Percentiles rank a stretch among this genome's conserved stretches.
Evolutionary conservation across 164 flowering plant species (phyloP).

Genomic region (Vitis riparia): DNA sequence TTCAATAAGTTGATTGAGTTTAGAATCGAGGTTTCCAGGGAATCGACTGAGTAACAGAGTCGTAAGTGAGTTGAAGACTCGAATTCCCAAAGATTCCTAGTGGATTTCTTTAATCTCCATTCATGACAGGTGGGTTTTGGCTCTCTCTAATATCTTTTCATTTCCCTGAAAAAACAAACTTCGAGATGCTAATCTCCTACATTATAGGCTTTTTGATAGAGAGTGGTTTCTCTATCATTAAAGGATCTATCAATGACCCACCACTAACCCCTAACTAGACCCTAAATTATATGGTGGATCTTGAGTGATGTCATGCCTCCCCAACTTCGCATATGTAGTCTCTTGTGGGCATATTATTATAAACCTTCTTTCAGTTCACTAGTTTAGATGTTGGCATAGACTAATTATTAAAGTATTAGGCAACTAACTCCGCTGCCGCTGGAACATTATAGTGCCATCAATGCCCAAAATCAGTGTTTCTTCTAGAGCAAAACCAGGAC

Average conservation of each 20-base stretch:
- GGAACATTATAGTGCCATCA: slow-evolving; percentile 18
- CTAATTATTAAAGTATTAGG: slow-evolving; percentile 3
- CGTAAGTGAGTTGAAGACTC: neutral
- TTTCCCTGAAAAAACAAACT: slow-evolving; percentile 12
- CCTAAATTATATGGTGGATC: slow-evolving; percentile 3
- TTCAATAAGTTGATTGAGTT: too few species aligned
- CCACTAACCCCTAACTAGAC: slow-evolving; percentile 14
- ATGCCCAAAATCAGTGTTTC: neutral
- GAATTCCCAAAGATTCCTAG: neutral
- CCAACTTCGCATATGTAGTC: neutral
- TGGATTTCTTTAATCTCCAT: neutral
- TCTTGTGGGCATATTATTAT: neutral
- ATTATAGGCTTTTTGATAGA: slow-evolving; percentile 15
- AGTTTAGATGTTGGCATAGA: slow-evolving; percentile 15
- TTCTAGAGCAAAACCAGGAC: slow-evolving; percentile 10
- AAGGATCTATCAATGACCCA: slow-evolving; percentile 19
- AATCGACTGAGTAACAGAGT: too few species aligned
- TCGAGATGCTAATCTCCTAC: slow-evolving; percentile 18
- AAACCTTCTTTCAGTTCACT: slow-evolving; percentile 13
- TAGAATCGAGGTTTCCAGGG: too few species aligned
- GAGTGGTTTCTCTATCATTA: neutral
- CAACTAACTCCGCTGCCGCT: slow-evolving; percentile 27
- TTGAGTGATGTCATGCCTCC: neutral
- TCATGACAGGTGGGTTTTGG: too few species aligned
- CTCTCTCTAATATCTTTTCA: neutral